Conservation (phyloP, 2,329 filamentous ascomycete genomes). For the Cytospora mali region DNA sequence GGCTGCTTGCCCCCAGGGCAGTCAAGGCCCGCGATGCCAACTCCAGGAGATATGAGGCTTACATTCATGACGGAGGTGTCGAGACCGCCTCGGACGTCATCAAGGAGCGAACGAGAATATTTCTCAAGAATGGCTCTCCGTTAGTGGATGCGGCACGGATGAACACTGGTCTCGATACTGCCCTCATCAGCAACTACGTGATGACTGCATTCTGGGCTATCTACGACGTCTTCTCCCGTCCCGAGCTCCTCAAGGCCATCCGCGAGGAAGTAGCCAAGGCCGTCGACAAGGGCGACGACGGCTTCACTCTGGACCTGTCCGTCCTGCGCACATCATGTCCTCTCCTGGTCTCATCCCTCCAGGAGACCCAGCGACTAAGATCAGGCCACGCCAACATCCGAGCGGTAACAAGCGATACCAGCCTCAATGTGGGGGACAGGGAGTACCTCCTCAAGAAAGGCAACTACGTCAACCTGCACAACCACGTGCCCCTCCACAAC, state of each 20-base stretch:
- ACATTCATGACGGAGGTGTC: constrained; percentile 2
- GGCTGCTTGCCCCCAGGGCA: constrained; percentile 12
- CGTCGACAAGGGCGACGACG: constrained; percentile 26
- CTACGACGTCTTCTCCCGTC: constrained; percentile 44
- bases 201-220: constrained; percentile 49
- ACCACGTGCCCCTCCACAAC: constrained; percentile 32
- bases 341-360: constrained; percentile 39
- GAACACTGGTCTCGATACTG: constrained; percentile 32
- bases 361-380: constrained; percentile 40
- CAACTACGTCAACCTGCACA: constrained; percentile 37
- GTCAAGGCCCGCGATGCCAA: constrained; percentile 9
- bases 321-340: constrained; percentile 40
- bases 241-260: constrained; percentile 41
- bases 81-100: constrained; percentile 17
- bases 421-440: constrained; percentile 33
- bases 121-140: constrained; percentile 4
- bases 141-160: constrained; percentile 6
- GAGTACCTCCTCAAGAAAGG: constrained; percentile 40
- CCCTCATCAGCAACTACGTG: constrained; percentile 44
- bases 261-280: constrained; percentile 42
- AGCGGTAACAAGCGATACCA: constrained; percentile 37
- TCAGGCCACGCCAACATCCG: constrained; percentile 35
- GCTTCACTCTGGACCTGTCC: constrained; percentile 38
- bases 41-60: constrained; percentile 10
- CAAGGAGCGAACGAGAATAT: not conserved